A percentile compares a stretch with the other conserved stretches of the same genome.
phyloP scores from a whole-genome alignment of 169 alveolate species.

The Theileria orientalis region DNA sequence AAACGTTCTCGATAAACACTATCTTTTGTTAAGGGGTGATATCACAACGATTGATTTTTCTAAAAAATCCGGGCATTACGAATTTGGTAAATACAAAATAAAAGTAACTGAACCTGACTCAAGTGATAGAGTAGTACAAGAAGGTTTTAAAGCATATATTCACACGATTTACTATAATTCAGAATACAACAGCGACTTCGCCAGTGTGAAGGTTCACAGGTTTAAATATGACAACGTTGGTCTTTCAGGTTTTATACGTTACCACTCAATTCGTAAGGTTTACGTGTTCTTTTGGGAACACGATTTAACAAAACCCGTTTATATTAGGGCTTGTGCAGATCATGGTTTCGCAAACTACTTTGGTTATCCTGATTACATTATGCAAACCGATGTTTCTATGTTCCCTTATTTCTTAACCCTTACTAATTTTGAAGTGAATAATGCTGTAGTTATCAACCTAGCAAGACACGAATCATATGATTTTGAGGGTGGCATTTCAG shows the following conservation, averaged over 20 bases:
- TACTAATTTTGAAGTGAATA: background rate
- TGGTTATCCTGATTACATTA: background rate
- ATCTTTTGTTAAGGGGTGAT: background rate
- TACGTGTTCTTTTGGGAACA: background rate
- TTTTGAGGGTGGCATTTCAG: background rate
- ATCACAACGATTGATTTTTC: background rate
- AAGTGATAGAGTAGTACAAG: background rate
- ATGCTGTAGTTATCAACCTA: background rate
- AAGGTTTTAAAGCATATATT: background rate
- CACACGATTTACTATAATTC: background rate
- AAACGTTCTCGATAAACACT: background rate
- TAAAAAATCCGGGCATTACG: background rate
- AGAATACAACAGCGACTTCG: background rate
- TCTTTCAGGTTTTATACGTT: background rate
- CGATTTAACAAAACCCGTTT: background rate
- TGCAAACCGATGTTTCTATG: background rate
- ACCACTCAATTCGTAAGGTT: background rate
- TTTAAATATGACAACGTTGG: background rate
- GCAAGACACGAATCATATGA: background rate
- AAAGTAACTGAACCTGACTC: background rate
- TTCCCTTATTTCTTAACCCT: background rate
- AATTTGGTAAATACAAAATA: background rate
- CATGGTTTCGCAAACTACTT: background rate
- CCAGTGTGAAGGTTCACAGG: constrained; percentile 1
- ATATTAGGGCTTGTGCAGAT: background rate